Evolutionary conservation across 805 yeast genomes (phyloP).

Genomic region (Blastobotrys attinorum): DNA sequence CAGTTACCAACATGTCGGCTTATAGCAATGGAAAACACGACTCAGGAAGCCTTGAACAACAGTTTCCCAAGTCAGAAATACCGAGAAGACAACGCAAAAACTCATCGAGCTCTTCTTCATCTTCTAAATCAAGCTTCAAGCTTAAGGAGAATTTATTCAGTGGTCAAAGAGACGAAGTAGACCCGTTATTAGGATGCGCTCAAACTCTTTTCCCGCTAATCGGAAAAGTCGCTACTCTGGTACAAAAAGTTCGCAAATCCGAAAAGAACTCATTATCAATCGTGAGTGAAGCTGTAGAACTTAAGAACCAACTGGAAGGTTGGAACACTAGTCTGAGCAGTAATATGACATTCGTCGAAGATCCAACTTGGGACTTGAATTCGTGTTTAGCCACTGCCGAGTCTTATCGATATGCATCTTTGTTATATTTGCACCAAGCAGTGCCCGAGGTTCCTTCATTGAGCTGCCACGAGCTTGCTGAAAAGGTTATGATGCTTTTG

Average conservation of each 20-base stretch:
- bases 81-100: not conserved
- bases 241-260: slow-evolving; percentile 39
- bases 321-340: slow-evolving; percentile 49
- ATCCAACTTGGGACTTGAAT: slow-evolving; percentile 46
- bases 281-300: slow-evolving; percentile 47
- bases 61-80: too few species aligned
- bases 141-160: not conserved
- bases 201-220: slow-evolving; percentile 56
- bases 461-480: slow-evolving; percentile 48
- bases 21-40: not conserved
- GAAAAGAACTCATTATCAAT: slow-evolving; percentile 37
- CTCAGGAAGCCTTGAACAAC: not conserved
- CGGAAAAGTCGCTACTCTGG: slow-evolving; percentile 54
- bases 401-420: slow-evolving; percentile 53
- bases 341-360: slow-evolving; percentile 29
- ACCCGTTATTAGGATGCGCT: slow-evolving; percentile 61
- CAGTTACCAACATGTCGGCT: not conserved
- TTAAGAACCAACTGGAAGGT: slow-evolving; percentile 43
- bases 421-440: slow-evolving; percentile 58
- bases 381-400: slow-evolving; percentile 64
- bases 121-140: not conserved
- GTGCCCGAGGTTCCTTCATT: slow-evolving; percentile 60
- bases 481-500: slow-evolving; percentile 48
- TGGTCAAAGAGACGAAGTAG: slow-evolving; percentile 29
- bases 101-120: not conserved